Base-by-base conservation (phyloP, 306 rosid species). In the Cyclanthera cordifolia region DNA sequence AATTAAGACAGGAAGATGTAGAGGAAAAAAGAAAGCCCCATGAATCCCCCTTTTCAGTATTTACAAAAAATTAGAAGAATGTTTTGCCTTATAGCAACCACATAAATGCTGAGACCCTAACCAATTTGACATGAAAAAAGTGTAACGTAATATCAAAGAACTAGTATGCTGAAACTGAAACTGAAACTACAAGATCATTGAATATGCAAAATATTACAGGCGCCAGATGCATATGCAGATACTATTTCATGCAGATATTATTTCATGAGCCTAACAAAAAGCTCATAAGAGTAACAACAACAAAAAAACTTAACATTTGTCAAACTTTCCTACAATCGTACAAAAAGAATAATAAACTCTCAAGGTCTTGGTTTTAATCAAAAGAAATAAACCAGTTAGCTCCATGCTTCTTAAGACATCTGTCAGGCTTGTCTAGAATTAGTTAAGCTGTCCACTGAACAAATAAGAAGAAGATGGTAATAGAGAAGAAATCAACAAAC, bases 401-500 rank as follows among this genome's bases (percentile, higher is more conserved):
- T 37, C 68, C 50, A 39, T 17, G 50, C 45, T 39, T 61, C 50
- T 61, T 61, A 37, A 20, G 21, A 61, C n/a, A 39, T 12, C 68
- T 11, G 25, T 60, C 28, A 34, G 9, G 17, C 61, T 24, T 55
- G 61, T 17, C 47, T n/a, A 60, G 27, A 60, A 60, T 9, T 9
- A 19, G 68, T 19, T 12, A 20, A 12, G n/a, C 50, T 39, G 12
- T 61, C 68, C 19, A 37, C 50, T 61, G 50, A 61, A 1, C 68
- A 37, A 20, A 25, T 10, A 25, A 24, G 5, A 48, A 48, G 9
- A 2, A 1, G 25, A 17, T 55, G 66, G 52, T 19, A 69, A 50
- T 28, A 68, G 75, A 52, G 51, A 56, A 72, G 71, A 69, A 52
- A 69, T 27, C 60, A 30, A 55, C 89, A 34, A 43, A 93, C 98